A percentile compares a stretch with the other conserved stretches of the same genome.
Conservation (phyloP, 2,329 filamentous ascomycete species). For the Fusarium pseudocircinatum region DNA sequence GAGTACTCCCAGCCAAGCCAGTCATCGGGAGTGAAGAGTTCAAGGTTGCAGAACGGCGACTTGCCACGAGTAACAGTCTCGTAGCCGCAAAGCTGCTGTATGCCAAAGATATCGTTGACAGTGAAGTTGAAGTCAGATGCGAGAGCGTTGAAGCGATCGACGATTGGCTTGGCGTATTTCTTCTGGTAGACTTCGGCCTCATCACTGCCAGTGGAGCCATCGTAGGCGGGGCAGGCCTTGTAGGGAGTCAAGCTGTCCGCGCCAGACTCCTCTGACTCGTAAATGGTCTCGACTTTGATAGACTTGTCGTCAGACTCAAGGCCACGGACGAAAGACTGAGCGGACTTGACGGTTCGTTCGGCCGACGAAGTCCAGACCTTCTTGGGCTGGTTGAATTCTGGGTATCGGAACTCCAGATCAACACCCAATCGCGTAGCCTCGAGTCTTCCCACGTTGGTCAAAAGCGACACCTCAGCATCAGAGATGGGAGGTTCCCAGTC, state of each 20-base stretch:
- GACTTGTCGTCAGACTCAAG: slow-evolving; percentile 62
- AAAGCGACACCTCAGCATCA: slow-evolving; percentile 64
- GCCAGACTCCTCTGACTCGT: slow-evolving; percentile 65
- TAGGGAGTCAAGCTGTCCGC: slow-evolving; percentile 72
- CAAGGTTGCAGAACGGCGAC: slow-evolving; percentile 68
- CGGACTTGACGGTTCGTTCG: slow-evolving; percentile 67
- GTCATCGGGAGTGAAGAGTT: slow-evolving; percentile 68
- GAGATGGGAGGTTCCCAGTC: slow-evolving; percentile 67
- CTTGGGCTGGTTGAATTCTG: slow-evolving; percentile 60
- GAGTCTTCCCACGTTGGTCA: slow-evolving; percentile 69
- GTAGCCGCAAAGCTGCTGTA: slow-evolving; percentile 74
- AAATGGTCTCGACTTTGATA: slow-evolving; percentile 64
- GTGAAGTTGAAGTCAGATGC: slow-evolving; percentile 71
- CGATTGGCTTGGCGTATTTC: slow-evolving; percentile 68
- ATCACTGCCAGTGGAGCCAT: slow-evolving; percentile 63
- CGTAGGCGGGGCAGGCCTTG: slow-evolving; percentile 71
- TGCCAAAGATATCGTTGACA: slow-evolving; percentile 68
- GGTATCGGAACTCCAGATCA: slow-evolving; percentile 67
- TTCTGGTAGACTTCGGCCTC: slow-evolving; percentile 61
- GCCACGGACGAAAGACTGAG: slow-evolving; percentile 66
- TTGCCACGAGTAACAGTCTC: slow-evolving; percentile 71
- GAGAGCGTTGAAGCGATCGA: slow-evolving; percentile 62
- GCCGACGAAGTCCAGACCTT: slow-evolving; percentile 71
- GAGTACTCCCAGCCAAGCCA: slow-evolving; percentile 75
- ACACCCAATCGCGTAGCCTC: slow-evolving; percentile 69